phyloP scores from a whole-genome alignment of 345 rosid genomes.

The Hibiscus trionum region DNA sequence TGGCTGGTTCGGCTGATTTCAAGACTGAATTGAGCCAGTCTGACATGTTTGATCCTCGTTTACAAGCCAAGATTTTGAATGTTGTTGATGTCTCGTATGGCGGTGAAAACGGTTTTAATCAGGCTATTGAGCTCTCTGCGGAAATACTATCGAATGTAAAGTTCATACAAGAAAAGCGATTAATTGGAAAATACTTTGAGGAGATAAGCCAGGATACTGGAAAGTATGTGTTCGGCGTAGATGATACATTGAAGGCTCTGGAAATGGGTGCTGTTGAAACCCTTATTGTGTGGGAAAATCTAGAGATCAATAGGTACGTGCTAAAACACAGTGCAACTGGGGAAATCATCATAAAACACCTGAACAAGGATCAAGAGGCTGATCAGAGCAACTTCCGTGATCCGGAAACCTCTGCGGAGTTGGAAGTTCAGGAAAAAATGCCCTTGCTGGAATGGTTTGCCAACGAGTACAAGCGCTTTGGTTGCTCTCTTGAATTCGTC shows the following conservation, averaged over 20 bases:
- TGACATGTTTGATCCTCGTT: slow-evolving; percentile 92
- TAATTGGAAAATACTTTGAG: slow-evolving; percentile 88
- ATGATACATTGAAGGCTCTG: slow-evolving; percentile 72
- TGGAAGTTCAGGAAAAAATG: slow-evolving; percentile 71
- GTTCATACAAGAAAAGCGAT: slow-evolving; percentile 83
- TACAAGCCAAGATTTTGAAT: slow-evolving; percentile 84
- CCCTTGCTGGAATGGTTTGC: slow-evolving; percentile 90
- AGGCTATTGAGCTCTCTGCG: slow-evolving; percentile 82
- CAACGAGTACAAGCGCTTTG: slow-evolving; percentile 74
- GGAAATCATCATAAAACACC: slow-evolving; percentile 55
- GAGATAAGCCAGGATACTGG: slow-evolving; percentile 87
- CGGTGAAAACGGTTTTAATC: slow-evolving; percentile 89
- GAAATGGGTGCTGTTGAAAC: slow-evolving; percentile 93
- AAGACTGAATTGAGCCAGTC: slow-evolving; percentile 93
- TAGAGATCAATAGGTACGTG: slow-evolving; percentile 61
- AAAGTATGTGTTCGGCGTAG: slow-evolving; percentile 38
- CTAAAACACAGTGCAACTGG: slow-evolving; percentile 58
- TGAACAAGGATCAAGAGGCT: slow-evolving; percentile 71
- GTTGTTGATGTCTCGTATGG: slow-evolving; percentile 93
- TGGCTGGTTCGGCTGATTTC: slow-evolving; percentile 95
- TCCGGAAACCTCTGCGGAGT: slow-evolving; percentile 42
- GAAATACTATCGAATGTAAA: slow-evolving; percentile 85
- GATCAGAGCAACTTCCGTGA: slow-evolving; percentile 74
- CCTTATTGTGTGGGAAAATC: slow-evolving; percentile 87
- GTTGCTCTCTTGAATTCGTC: slow-evolving; percentile 76